Conservation (phyloP, 2,329 filamentous ascomycete species). For the Blastomyces parvus region DNA sequence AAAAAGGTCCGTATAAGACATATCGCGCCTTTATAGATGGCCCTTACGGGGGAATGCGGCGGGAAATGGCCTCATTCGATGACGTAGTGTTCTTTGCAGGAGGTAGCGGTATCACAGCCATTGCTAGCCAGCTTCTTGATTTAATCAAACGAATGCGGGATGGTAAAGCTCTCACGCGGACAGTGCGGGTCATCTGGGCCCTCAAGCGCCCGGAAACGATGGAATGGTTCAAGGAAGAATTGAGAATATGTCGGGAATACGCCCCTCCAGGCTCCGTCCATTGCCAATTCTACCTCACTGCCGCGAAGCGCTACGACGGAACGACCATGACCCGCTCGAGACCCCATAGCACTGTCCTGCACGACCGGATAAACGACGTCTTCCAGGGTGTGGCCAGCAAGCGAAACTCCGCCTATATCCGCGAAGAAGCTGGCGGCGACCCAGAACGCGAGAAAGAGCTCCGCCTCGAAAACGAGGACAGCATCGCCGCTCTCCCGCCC, state of each 20-base stretch:
- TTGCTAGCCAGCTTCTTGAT: conserved; percentile 82
- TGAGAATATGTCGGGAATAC: conserved; percentile 80
- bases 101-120: conserved; percentile 85
- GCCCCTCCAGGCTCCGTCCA: conserved; percentile 81
- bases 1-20: conserved; percentile 81
- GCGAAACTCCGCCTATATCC: conserved; percentile 73
- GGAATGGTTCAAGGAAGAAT: conserved; percentile 95
- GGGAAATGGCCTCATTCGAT: conserved; percentile 83
- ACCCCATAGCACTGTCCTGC: conserved; percentile 64
- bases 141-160: conserved; percentile 96
- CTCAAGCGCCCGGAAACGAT: conserved; percentile 84
- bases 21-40: conserved; percentile 90
- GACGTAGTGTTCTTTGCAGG: conserved; percentile 89
- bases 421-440: conserved; percentile 64
- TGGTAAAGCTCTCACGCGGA: conserved; percentile 84
- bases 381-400: conserved; percentile 81
- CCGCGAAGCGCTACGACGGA: conserved; percentile 49
- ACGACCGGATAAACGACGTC: conserved; percentile 79
- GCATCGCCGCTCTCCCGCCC: conserved; percentile 69
- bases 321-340: conserved; percentile 39
- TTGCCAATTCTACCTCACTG: conserved; percentile 91
- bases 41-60: conserved; percentile 88
- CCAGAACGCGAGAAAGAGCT: conserved; percentile 69
- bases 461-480: conserved; percentile 72
- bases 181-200: conserved; percentile 88